Base-by-base conservation (phyloP, 352 stramenopile genomes). In the Phytophthora hibernalis region DNA sequence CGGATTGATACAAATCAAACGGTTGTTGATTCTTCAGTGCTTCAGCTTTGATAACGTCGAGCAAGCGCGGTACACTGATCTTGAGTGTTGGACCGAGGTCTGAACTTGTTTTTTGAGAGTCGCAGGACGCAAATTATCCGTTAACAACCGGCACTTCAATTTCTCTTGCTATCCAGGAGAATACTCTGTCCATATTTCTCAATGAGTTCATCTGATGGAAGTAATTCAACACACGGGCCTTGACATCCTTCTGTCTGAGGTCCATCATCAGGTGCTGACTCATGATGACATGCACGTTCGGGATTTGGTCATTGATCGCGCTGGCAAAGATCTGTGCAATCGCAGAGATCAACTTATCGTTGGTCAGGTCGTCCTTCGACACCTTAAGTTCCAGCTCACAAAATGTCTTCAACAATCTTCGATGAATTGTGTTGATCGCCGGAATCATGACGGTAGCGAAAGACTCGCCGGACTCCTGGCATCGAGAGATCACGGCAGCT, bases 281-380 rank as follows among this genome's bases (percentile, higher is more conserved):
- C 54, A 53, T 52, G 12, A 52, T 51, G 0, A 5, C 28, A 38
- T 52, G 28, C 13, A 53, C 5, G 5, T 61, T 49, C 15, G 42
- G 54, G 28, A 51, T 61, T 22, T 43, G 22, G 42, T 61, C 54
- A 21, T 61, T 61, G 13, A 61, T 61, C n/a, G 28, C 28, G 30
- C 42, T 53, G 0, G n/a, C 5, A 16, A 61, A n/a, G 54, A 61
- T 53, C 26, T 61, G 7, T n/a, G 30, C 31, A 45, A 61, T 61
- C 11, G 40, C 54, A 9, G 26, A 24, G n/a, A 60, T 16, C 53
- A 60, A 22, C 22, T 13, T 40, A 2, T 50, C 37, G 24, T 50
- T 50, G 7, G 40, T 59, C 37, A 50, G 50, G 12, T 58, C 20
- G 8, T 40, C 37, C 26, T 53, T 28, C 22, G 26, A 13, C 18